phyloP scores from a whole-genome alignment of 768 basidiomycete species.

The Strobilomyces confusus region DNA sequence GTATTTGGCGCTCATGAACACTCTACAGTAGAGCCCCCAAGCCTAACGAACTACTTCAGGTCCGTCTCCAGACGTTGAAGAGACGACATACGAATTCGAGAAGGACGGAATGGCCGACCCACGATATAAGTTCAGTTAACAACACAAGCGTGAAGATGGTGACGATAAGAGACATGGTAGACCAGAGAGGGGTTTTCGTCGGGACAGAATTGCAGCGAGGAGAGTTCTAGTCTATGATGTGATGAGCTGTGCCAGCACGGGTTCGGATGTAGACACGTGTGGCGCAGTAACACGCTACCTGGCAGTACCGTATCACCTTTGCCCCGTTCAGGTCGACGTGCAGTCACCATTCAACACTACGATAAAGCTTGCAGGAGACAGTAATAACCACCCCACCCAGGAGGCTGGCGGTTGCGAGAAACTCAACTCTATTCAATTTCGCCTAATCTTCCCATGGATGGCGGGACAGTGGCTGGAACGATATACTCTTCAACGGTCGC shows the following conservation, averaged over 20 bases:
- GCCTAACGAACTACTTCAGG: conserved; percentile 42
- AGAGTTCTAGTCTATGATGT: neutral
- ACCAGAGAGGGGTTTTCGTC: neutral
- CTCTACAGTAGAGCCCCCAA: conserved; percentile 64
- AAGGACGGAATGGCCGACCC: conserved; percentile 85
- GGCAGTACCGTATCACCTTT: no score
- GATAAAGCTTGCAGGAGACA: no score
- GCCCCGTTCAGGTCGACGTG: no score
- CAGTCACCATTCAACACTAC: no score
- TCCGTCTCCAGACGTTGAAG: neutral
- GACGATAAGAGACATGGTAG: conserved; percentile 70
- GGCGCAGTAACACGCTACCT: neutral
- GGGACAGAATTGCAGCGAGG: conserved; percentile 4
- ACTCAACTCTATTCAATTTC: no score
- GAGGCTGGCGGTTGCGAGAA: no score
- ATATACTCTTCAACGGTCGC: no score
- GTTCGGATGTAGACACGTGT: conserved; percentile 10
- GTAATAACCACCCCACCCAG: no score
- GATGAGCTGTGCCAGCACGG: neutral
- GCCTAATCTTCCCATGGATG: no score
- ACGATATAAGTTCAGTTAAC: conserved; percentile 76
- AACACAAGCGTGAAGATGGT: conserved; percentile 82
- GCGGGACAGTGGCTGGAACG: no score
- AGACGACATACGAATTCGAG: conserved; percentile 64
- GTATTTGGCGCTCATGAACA: conserved; percentile 56